phyloP scores from a whole-genome alignment of 2,329 filamentous ascomycete species.

The Colletotrichum spinosum region DNA sequence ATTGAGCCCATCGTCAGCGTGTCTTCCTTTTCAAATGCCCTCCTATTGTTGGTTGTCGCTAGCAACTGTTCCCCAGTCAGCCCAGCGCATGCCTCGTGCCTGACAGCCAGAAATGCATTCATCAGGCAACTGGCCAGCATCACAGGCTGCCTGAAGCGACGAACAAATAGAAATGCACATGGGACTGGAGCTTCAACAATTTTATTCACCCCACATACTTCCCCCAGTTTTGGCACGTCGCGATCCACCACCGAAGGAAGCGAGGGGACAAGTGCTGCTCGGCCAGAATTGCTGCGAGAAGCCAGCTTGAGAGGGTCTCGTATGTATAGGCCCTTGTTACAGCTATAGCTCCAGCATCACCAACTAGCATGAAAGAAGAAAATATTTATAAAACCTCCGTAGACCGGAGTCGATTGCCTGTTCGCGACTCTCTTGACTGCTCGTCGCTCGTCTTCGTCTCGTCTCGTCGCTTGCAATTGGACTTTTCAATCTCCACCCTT shows the following conservation, averaged over 20 bases:
- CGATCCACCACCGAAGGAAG: slow-evolving; percentile 34
- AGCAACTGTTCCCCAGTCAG: slow-evolving; percentile 4
- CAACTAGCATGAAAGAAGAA: neutral
- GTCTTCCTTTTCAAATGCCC: slow-evolving; percentile 8
- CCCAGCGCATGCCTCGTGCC: too few species aligned
- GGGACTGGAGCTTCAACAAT: slow-evolving; percentile 11
- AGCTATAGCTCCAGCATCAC: neutral
- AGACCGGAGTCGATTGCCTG: slow-evolving; percentile 18
- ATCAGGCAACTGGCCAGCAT: too few species aligned
- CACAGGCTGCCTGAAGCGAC: too few species aligned
- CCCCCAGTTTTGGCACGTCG: slow-evolving; percentile 34
- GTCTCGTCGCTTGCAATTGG: neutral
- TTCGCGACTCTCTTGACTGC: neutral
- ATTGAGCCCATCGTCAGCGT: neutral
- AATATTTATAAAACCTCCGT: slow-evolving; percentile 17
- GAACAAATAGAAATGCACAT: neutral
- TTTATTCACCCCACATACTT: slow-evolving; percentile 32
- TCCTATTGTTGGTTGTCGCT: slow-evolving; percentile 2
- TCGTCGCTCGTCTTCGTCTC: too few species aligned
- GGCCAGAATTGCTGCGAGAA: slow-evolving; percentile 37
- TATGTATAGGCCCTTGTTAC: too few species aligned
- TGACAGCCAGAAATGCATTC: too few species aligned
- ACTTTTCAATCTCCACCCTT: neutral
- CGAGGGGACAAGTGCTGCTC: slow-evolving; percentile 27
- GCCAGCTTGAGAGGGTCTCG: slow-evolving; percentile 6